Conservation (phyloP, 106 monocot genomes). For the Vanilla planifolia region DNA sequence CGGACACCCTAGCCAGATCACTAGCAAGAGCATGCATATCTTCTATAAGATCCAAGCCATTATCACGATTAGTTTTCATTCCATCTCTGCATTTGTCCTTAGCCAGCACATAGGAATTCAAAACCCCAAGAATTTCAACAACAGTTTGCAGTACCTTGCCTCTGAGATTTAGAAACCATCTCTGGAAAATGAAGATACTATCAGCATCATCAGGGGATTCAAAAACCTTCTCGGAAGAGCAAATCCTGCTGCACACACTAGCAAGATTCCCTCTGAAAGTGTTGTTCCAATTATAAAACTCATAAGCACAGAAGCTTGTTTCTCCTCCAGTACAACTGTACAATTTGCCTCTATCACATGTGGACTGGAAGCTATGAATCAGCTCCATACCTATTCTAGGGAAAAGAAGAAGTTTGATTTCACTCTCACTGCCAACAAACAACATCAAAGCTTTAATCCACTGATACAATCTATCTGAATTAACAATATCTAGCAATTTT, state of each 20-base stretch:
- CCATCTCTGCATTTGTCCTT: conserved; percentile 4
- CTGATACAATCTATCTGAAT: conserved; percentile 25
- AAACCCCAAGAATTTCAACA: conserved; percentile 29
- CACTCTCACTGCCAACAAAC: conserved; percentile 73
- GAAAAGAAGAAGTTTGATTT: conserved; percentile 69
- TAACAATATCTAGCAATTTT: conserved; percentile 39
- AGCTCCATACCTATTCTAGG: conserved; percentile 44
- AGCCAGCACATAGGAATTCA: conserved; percentile 13
- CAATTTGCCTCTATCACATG: conserved; percentile 16
- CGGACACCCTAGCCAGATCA: conserved; percentile 27
- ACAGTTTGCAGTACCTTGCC: conserved; percentile 43
- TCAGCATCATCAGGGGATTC: conserved; percentile 15
- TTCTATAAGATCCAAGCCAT: not conserved
- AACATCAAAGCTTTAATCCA: conserved; percentile 82
- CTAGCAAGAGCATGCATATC: conserved; percentile 13
- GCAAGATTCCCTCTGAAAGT: conserved; percentile 33
- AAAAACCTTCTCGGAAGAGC: conserved; percentile 47
- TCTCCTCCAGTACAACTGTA: conserved; percentile 19
- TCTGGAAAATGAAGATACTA: conserved; percentile 55
- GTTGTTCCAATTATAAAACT: conserved; percentile 14
- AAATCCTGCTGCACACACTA: conserved; percentile 44
- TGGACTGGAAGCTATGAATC: conserved; percentile 36
- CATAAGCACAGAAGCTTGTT: conserved; percentile 7
- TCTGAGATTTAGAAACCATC: conserved; percentile 81
- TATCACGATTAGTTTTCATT: not conserved